Evolutionary conservation across 257 asterid genomes (phyloP).

Genomic region (Craterostigma plantagineum): DNA sequence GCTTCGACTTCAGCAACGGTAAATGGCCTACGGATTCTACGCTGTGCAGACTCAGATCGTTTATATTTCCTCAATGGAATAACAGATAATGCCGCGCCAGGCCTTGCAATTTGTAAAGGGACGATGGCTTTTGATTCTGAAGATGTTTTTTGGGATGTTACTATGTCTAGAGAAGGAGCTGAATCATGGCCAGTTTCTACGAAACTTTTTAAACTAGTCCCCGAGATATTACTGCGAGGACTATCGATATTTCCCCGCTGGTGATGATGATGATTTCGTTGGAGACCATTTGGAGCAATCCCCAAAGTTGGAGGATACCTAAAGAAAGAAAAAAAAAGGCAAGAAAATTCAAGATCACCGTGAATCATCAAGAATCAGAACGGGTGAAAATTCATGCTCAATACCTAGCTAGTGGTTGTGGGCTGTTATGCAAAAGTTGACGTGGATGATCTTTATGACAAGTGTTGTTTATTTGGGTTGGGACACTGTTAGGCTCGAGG

Average conservation of each 20-base stretch:
- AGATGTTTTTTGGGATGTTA: slow-evolving; percentile 26
- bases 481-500: slow-evolving; percentile 35
- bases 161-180: slow-evolving; percentile 45
- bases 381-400: neutral
- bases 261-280: slow-evolving; percentile 8
- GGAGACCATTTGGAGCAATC: neutral
- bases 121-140: slow-evolving; percentile 57
- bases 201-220: slow-evolving; percentile 32
- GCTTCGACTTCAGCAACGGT: slow-evolving; percentile 88
- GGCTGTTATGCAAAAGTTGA: slow-evolving; percentile 23
- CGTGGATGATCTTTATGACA: slow-evolving; percentile 14
- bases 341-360: too few species aligned
- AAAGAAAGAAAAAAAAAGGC: too few species aligned
- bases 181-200: slow-evolving; percentile 68
- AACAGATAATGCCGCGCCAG: slow-evolving; percentile 21
- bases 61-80: slow-evolving; percentile 51
- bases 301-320: too few species aligned
- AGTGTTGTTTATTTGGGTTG: slow-evolving; percentile 14
- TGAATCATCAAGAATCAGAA: too few species aligned
- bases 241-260: slow-evolving; percentile 17
- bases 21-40: slow-evolving; percentile 86
- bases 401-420: slow-evolving; percentile 60
- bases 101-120: slow-evolving; percentile 8
- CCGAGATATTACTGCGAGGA: slow-evolving; percentile 16
- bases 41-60: slow-evolving; percentile 66